Evolutionary conservation across 192 early-diverging fungal species (phyloP).

Genomic region (Coemansia biformis): DNA sequence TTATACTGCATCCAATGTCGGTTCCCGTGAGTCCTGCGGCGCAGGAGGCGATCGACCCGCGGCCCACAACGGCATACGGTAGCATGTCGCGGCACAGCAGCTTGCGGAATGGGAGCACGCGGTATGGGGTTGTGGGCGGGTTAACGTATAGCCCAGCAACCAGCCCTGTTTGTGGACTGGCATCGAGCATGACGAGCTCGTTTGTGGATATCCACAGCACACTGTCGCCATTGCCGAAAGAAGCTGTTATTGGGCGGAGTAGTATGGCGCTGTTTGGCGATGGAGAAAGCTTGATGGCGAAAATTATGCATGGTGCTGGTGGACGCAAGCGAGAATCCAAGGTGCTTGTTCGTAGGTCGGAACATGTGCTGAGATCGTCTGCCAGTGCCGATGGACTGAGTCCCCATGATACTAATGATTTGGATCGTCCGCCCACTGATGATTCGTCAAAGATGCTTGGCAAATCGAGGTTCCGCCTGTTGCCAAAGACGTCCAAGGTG

Average conservation of each 20-base stretch:
- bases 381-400: slow-evolving; percentile 11
- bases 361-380: slow-evolving; percentile 13
- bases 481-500: slow-evolving; percentile 24
- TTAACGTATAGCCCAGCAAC: too few species aligned
- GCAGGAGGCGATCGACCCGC: not conserved
- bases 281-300: slow-evolving; percentile 5
- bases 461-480: slow-evolving; percentile 17
- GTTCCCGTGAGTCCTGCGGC: not conserved
- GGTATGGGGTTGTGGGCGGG: too few species aligned
- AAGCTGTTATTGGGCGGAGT: not conserved
- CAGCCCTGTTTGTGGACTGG: too few species aligned
- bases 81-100: slow-evolving; percentile 13
- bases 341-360: slow-evolving; percentile 16
- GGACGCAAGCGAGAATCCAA: slow-evolving; percentile 5
- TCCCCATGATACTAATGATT: not conserved
- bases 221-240: slow-evolving; percentile 2
- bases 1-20: not conserved
- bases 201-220: slow-evolving; percentile 33
- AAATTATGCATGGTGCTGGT: slow-evolving; percentile 1
- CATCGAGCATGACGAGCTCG: slow-evolving; percentile 7
- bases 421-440: not conserved
- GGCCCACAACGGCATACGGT: not conserved
- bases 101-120: slow-evolving; percentile 1
- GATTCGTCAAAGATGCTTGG: not conserved
- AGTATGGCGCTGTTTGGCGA: slow-evolving; percentile 12